Base-by-base conservation (phyloP, 441 rosid genomes). In the Theobroma grandiflorum region DNA sequence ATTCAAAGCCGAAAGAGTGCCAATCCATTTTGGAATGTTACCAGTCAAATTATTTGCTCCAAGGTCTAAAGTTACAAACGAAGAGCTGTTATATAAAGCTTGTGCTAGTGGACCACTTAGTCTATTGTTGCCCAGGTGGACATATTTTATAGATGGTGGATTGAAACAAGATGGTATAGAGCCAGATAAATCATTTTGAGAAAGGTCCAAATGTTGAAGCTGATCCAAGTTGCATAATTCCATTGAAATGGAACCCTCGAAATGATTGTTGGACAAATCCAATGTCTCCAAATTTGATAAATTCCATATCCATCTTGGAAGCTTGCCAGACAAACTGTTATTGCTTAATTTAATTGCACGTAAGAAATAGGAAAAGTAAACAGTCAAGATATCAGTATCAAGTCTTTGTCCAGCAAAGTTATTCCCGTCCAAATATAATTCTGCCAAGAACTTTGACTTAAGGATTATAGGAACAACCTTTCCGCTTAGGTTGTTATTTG, bases 361-460 rank as follows among this genome's bases (percentile, higher is more conserved):
- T 8, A 83, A 1, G 1, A 0, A 0, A 1, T 16, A 0, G 31
- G 73, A 35, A 11, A 70, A 40, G 45, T 38, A 12, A 1, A n/a
- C 49, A 1, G 49, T n/a, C 4, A 78, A 66, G 15, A 59, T 26
- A 9, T 59, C 33, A 14, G 37, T 38, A 11, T 79, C 58, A 1
- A 72, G 76, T 7, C 81, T 72, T 3, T 72, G 49, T 74, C 75
- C 81, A 3, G 1, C 9, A 26, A 79, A 49, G 1, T 75, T 31
- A 58, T 84, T 84, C 3, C 43, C 64, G 43, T 52, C 61, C 8
- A 84, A 31, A 0, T 68, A 57, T n/a, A 72, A 72, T 2, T 31
- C 7, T 33, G 33, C 15, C 35, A 74, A 22, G 16, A 2, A 2
- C 15, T 0, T n/a, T 74, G 38, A 75, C 6, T 2, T 64, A 47